These are phyloP conservation scores for Backusella mclennaniae DNA, from an alignment of 192 early-diverging fungal genomes.

Conservation along the genomic window DNA sequence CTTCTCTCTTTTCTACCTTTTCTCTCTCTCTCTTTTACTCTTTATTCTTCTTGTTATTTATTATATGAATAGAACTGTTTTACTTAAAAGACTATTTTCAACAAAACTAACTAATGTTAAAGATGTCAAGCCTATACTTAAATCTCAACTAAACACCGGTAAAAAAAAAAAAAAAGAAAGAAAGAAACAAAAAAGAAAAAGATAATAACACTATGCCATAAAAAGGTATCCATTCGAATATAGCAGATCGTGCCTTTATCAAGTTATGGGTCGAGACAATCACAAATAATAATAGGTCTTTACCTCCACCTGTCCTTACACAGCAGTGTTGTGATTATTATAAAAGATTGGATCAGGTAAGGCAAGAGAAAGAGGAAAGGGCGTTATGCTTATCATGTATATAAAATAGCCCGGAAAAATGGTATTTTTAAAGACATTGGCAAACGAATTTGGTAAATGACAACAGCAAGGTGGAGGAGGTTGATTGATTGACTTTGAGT, in stretches of 20 bases:
- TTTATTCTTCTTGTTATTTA: neutral
- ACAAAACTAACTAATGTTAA: constrained; percentile 6
- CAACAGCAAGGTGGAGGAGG: neutral
- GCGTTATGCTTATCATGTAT: neutral
- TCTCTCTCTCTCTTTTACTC: neutral
- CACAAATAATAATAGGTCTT: neutral
- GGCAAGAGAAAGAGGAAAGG: neutral
- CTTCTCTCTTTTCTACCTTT: neutral
- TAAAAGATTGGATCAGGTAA: constrained; percentile 15
- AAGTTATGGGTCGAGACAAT: constrained; percentile 3
- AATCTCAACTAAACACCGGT: neutral
- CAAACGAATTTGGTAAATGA: constrained; percentile 3
- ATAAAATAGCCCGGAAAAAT: neutral
- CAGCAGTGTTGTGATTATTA: constrained; percentile 10
- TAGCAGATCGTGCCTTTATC: neutral
- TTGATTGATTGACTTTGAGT: neutral
- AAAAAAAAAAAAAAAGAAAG: neutral
- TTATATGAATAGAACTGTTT: neutral
- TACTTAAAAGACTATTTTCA: constrained; percentile 3
- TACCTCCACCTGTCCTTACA: constrained; percentile 9
- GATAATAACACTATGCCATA: neutral
- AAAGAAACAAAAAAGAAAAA: neutral
- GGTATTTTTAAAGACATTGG: neutral
- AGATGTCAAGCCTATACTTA: neutral
- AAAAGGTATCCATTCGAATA: neutral